Evolutionary conservation across 2,329 filamentous ascomycete species (phyloP), one percentile per base, ranked within the genome.

Genomic region (Nannizziopsis barbatae): DNA sequence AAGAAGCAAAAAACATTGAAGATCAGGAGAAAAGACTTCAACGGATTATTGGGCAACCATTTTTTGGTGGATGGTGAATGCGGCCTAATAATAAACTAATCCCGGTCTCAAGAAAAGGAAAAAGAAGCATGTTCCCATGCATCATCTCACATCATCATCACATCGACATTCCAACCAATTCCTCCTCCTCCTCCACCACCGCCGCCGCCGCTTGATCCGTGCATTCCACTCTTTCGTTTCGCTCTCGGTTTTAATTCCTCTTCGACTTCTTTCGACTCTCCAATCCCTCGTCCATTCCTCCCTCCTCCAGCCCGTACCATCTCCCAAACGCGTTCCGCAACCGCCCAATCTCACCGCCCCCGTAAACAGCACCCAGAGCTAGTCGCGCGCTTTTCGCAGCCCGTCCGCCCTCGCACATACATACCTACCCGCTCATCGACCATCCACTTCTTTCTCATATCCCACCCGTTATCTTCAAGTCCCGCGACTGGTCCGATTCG

Each of bases 101-200:
- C 22, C 22, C 22, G 22, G 22, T 27, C 22, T 27, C 22, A 7
- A 27, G 4, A 27, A 27, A 27, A 27, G 22, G 22, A 27, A 27
- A 31, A 35, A 31, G 37, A 47, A 40, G 45, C 37, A 46, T 31
- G 18, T 12, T 47, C 37, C 17, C 37, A 47, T 47, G 45, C 45
- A 47, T 47, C 45, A 47, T 36, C 45, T 41, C 45, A 32, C 45
- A 46, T 46, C 44, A 47, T 47, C 45, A 47, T 38, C 41, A 41
- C 38, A 37, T 35, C 20, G 9, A 17, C 44, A 45, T 14, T 15
- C 38, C 45, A 47, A 42, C 30, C 45, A 33, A 12, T 12, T 42
- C 32, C 31, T 36, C 27, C 17, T n/a, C 8, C 14, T 41, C 27
- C 17, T 42, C 18, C 38, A 41, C 27, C 18, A 7, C 12, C 41